A percentile compares a stretch with the other conserved stretches of the same genome.
Conservation (phyloP, 257 asterid species). For the Oldenlandia corymbosa region DNA sequence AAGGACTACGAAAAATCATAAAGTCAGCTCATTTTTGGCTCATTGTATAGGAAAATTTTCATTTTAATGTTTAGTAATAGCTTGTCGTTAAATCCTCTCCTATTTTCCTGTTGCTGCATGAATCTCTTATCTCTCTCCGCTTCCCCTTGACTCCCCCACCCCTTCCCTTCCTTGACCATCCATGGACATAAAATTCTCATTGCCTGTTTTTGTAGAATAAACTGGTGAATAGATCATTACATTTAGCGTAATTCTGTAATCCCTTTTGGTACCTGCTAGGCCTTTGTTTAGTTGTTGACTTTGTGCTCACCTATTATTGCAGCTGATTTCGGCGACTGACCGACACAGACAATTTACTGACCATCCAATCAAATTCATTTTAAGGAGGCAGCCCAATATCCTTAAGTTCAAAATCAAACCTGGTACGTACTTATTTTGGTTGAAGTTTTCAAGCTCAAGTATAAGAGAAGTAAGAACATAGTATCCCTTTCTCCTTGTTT, state of each 20-base stretch:
- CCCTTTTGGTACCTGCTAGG: neutral
- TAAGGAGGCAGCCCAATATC: conserved; percentile 66
- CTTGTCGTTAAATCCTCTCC: neutral
- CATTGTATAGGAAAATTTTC: neutral
- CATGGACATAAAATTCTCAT: neutral
- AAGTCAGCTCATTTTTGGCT: neutral
- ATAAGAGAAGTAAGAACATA: neutral
- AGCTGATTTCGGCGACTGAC: conserved; percentile 92
- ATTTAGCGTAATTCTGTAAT: neutral
- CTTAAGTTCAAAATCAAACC: conserved; percentile 91
- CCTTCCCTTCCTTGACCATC: neutral
- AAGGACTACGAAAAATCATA: neutral
- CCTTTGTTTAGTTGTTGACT: neutral
- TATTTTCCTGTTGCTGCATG: neutral
- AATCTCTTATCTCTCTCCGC: neutral
- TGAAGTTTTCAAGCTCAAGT: neutral
- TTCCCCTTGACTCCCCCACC: neutral
- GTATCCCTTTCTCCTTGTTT: neutral
- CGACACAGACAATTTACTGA: conserved; percentile 89
- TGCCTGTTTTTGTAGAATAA: neutral
- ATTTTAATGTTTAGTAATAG: neutral
- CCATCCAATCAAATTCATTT: conserved; percentile 92
- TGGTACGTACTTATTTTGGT: conserved; percentile 35
- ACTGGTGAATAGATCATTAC: neutral
- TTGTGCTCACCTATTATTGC: conserved; percentile 23